Conservation (phyloP, 2,329 filamentous ascomycete species). For the Sporothrix brasiliensis region DNA sequence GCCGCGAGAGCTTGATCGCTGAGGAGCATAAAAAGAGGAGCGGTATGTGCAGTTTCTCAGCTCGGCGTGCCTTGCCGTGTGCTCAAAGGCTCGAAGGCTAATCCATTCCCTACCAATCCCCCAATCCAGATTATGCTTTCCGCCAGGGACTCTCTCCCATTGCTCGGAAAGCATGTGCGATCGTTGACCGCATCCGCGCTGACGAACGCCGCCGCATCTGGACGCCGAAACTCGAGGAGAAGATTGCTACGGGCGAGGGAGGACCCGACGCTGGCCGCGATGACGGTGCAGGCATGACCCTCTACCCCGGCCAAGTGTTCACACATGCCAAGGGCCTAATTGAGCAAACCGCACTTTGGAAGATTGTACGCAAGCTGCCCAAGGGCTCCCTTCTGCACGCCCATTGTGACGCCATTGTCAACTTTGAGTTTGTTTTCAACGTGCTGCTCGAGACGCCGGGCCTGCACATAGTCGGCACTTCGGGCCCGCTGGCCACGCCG, state of each 20-base stretch:
- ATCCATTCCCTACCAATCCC: background rate
- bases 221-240: slow-evolving; percentile 73
- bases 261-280: slow-evolving; percentile 47
- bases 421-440: slow-evolving; percentile 77
- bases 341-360: slow-evolving; percentile 82
- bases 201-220: slow-evolving; percentile 77
- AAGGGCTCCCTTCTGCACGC: slow-evolving; percentile 87
- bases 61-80: slow-evolving; percentile 4
- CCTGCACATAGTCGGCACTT: slow-evolving; percentile 68
- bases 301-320: slow-evolving; percentile 94
- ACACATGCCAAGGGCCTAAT: slow-evolving; percentile 81
- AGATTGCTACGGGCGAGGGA: slow-evolving; percentile 61
- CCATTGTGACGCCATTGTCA: slow-evolving; percentile 88
- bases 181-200: slow-evolving; percentile 77
- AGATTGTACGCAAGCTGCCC: slow-evolving; percentile 81
- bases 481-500: slow-evolving; percentile 58
- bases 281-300: slow-evolving; percentile 36
- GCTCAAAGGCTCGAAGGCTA: background rate
- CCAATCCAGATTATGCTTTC: slow-evolving; percentile 65
- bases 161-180: slow-evolving; percentile 73
- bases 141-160: slow-evolving; percentile 75
- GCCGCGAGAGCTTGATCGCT: slow-evolving; percentile 72
- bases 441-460: slow-evolving; percentile 71
- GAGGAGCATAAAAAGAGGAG: slow-evolving; percentile 83
- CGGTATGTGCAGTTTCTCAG: slow-evolving; percentile 56